phyloP scores from a whole-genome alignment of 768 basidiomycete genomes.

The Exsudoporus frostii region DNA sequence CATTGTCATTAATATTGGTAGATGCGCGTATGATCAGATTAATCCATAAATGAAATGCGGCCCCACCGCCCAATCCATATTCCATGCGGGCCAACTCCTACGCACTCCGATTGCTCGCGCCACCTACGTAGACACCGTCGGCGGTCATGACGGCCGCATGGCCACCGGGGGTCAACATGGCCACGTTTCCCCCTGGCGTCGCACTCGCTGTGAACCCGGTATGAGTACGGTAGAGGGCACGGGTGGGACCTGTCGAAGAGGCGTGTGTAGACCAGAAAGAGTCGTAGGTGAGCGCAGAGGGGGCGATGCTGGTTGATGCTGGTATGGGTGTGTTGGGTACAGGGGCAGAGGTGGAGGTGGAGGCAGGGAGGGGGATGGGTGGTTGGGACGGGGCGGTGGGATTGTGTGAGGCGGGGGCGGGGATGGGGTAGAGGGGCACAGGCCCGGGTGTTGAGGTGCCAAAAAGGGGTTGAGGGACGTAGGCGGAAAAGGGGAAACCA shows the following conservation, averaged over 20 bases:
- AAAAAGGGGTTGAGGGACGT: neutral
- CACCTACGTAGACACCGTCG: slow-evolving; percentile 32
- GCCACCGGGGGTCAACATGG: slow-evolving; percentile 32
- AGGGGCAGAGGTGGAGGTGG: neutral
- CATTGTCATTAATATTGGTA: slow-evolving; percentile 12
- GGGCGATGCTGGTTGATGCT: slow-evolving; percentile 8
- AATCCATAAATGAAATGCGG: slow-evolving; percentile 18
- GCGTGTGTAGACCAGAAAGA: slow-evolving; percentile 62
- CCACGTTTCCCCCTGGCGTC: slow-evolving; percentile 24
- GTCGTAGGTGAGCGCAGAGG: slow-evolving; percentile 50
- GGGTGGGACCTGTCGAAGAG: slow-evolving; percentile 24
- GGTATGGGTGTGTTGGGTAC: slow-evolving; percentile 5
- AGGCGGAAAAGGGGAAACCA: neutral
- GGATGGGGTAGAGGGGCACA: neutral
- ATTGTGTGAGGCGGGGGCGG: neutral
- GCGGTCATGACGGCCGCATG: slow-evolving; percentile 32
- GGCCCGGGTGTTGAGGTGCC: neutral
- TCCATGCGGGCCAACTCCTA: neutral
- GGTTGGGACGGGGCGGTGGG: neutral
- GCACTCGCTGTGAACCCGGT: slow-evolving; percentile 29
- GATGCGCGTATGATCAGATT: slow-evolving; percentile 26
- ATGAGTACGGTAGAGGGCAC: slow-evolving; percentile 30
- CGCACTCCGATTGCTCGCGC: slow-evolving; percentile 9
- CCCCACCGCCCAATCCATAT: neutral
- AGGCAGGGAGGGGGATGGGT: neutral